Percentiles rank a stretch among this genome's conserved stretches.
Conservation (phyloP, 202 grass and related monocot genomes). For the Hordeum pubiflorum region DNA sequence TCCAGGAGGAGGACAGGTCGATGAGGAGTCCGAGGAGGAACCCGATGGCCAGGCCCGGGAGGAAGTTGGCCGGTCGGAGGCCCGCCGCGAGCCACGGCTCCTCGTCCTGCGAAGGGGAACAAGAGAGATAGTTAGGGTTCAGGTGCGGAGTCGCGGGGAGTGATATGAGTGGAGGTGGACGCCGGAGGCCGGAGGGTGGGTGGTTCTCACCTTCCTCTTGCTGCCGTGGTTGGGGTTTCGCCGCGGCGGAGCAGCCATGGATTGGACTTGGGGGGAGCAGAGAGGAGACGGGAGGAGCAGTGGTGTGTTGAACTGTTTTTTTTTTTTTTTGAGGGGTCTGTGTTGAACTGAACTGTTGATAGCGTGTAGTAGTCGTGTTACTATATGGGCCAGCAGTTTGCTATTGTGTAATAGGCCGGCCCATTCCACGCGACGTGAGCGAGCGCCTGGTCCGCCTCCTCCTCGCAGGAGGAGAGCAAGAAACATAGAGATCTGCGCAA, state of each 20-base stretch:
- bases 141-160: no score
- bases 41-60: constrained; percentile 64
- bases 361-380: no score
- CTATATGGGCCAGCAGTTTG: no score
- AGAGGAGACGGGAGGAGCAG: background rate
- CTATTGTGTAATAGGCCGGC: no score
- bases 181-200: background rate
- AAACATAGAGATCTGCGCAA: no score
- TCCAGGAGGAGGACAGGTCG: constrained; percentile 47
- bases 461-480: no score
- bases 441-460: no score
- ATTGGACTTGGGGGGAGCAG: background rate
- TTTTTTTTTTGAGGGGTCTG: no score
- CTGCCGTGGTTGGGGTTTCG: constrained; percentile 5
- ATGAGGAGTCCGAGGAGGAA: constrained; percentile 71
- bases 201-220: constrained; percentile 27
- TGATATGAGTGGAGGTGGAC: background rate
- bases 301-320: no score
- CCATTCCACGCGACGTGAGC: no score
- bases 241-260: constrained; percentile 46
- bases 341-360: no score
- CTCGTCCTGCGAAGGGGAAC: constrained; percentile 30
- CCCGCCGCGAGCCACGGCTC: constrained; percentile 79
- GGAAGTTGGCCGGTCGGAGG: constrained; percentile 54
- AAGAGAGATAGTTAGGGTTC: background rate